Conservation (phyloP, 73 alveolate species). For the Paramecium bursaria region DNA sequence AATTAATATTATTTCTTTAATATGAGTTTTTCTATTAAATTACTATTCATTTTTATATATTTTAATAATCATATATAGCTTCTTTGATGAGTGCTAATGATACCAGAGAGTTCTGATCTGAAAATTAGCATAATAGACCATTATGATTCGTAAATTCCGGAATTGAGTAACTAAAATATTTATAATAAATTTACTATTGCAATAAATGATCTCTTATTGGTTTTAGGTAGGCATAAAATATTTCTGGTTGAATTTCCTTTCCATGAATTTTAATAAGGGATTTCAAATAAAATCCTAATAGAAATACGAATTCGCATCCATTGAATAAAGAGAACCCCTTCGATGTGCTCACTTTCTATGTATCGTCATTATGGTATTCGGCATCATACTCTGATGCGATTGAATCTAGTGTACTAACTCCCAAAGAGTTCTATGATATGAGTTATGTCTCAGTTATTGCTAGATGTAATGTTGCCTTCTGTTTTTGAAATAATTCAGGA, state of each 20-base stretch:
- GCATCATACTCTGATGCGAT: constrained; percentile 65
- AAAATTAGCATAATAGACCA: constrained; percentile 66
- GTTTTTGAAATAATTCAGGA: constrained; percentile 89
- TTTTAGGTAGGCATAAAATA: constrained; percentile 59
- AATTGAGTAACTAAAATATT: constrained; percentile 20
- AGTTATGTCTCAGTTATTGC: constrained; percentile 77
- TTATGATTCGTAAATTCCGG: constrained; percentile 72
- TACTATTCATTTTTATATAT: not conserved
- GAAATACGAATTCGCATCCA: constrained; percentile 75
- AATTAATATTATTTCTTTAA: too few relatives aligned
- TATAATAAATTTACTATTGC: constrained; percentile 5
- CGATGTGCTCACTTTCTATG: constrained; percentile 57
- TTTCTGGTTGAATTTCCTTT: constrained; percentile 44
- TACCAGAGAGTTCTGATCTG: constrained; percentile 67
- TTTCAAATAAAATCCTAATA: constrained; percentile 70
- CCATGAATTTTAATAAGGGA: constrained; percentile 62
- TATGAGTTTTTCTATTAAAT: too few relatives aligned
- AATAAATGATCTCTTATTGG: constrained; percentile 4
- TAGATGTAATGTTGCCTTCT: constrained; percentile 83
- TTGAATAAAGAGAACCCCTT: constrained; percentile 72
- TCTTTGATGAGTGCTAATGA: constrained; percentile 68
- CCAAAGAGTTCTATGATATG: constrained; percentile 50
- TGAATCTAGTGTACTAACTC: constrained; percentile 68
- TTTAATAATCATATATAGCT: constrained; percentile 47
- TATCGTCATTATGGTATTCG: constrained; percentile 64